phyloP scores from a whole-genome alignment of 805 yeast species.

The Cyberlindnera mississippiensis region DNA sequence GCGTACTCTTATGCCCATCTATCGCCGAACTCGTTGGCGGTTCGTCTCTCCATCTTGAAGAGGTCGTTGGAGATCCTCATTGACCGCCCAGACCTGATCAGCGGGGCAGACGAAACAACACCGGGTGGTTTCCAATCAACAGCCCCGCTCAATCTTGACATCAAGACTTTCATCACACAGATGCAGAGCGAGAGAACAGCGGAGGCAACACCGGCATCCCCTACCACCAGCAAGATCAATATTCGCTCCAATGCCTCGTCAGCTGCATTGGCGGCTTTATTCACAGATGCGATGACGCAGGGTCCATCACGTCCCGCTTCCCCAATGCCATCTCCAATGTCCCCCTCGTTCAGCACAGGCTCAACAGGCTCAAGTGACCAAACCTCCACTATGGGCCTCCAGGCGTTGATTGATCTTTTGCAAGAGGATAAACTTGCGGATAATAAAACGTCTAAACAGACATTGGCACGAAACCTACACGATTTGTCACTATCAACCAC shows the following conservation, averaged over 20 bases:
- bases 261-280: slow-evolving; percentile 36
- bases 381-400: slow-evolving; percentile 27
- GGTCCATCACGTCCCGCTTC: slow-evolving; percentile 9
- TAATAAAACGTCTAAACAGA: slow-evolving; percentile 32
- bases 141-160: slow-evolving; percentile 21
- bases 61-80: slow-evolving; percentile 71
- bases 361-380: slow-evolving; percentile 1
- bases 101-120: slow-evolving; percentile 5
- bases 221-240: slow-evolving; percentile 19
- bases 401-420: slow-evolving; percentile 45
- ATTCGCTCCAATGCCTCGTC: slow-evolving; percentile 37
- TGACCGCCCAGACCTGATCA: slow-evolving; percentile 26
- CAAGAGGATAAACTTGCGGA: slow-evolving; percentile 32
- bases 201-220: slow-evolving; percentile 1
- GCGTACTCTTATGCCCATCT: slow-evolving; percentile 82
- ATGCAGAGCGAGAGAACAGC: slow-evolving; percentile 17
- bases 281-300: slow-evolving; percentile 14
- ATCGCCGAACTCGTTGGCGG: slow-evolving; percentile 75
- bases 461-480: slow-evolving; percentile 50
- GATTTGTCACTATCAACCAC: slow-evolving; percentile 48
- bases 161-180: slow-evolving; percentile 25
- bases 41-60: slow-evolving; percentile 68
- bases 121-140: slow-evolving; percentile 4
- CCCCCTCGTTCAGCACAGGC: not conserved
- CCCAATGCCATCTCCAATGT: slow-evolving; percentile 3